Percentiles rank a stretch among this genome's conserved stretches.
Evolutionary conservation across 2,329 filamentous ascomycete species (phyloP).

Genomic region (Sclerotinia spermophila): DNA sequence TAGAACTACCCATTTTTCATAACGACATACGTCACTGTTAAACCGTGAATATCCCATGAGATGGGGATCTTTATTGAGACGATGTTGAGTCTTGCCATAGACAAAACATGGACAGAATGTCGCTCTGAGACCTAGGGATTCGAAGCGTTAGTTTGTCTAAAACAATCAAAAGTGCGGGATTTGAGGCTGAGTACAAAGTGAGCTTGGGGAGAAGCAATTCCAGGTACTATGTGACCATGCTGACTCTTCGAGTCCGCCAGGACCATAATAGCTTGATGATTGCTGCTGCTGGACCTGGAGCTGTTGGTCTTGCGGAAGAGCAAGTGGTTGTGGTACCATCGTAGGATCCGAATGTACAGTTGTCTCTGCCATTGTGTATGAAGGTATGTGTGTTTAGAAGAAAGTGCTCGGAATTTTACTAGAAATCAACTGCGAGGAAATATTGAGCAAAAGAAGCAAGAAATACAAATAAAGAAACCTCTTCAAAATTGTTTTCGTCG

Average conservation of each 20-base stretch:
- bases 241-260: background rate
- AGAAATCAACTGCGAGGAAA: background rate
- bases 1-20: constrained; percentile 8
- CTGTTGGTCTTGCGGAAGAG: background rate
- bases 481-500: background rate
- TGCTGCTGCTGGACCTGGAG: background rate
- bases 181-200: background rate
- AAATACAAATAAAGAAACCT: constrained; percentile 1
- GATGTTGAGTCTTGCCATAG: constrained; percentile 31
- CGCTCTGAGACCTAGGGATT: constrained; percentile 27
- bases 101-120: constrained; percentile 33
- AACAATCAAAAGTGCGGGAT: background rate
- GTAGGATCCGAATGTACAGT: background rate
- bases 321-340: background rate
- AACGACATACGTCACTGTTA: constrained; percentile 25
- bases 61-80: constrained; percentile 28
- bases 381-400: background rate
- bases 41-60: constrained; percentile 28
- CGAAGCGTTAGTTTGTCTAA: background rate
- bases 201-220: constrained; percentile 13
- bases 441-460: background rate
- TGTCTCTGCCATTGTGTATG: constrained; percentile 1
- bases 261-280: constrained; percentile 1
- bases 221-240: constrained; percentile 13
- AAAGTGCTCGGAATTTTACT: background rate